Base-by-base conservation (phyloP, 768 basidiomycete genomes). In the Kwoniella pini region DNA sequence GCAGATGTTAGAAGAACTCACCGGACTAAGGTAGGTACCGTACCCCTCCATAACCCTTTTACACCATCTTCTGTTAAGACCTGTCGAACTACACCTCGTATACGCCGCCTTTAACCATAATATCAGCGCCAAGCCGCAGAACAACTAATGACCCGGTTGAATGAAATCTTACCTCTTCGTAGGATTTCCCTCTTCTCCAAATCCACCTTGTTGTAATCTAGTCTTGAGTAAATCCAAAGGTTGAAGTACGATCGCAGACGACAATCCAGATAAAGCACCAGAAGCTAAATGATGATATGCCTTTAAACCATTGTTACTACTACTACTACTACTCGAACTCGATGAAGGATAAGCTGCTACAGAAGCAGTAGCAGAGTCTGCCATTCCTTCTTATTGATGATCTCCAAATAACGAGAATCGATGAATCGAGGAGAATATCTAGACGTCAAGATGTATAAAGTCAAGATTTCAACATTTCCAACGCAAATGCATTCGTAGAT, bases 151-250 rank as follows among this genome's bases (percentile, higher is more conserved):
- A n/a, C n/a, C n/a, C n/a, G n/a, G n/a, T n/a, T n/a, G 15, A 36
- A 36, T 36, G n/a, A 26, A 1, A 27, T 12, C 39, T 42, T 40
- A 42, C 39, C 40, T 42, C 38, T 43, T 54, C 12, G 24, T 28
- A 2, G 24, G 22, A 15, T 24, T 36, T 17, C 33, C n/a, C 10
- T 38, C 40, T 24, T 40, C 38, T 17, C 40, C 39, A 12, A 19
- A 52, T 22, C 27, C 21, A 6, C 63, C 65, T 78, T 93, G 91
- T 75, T 94, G 92, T 67, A 93, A 73, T 46, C 92, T 84, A n/a
- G 93, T 95, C 80, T 96, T 96, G 67, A 96, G 79, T 22, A 95
- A 81, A 80, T 96, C 93, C 65, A 95, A 62, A 2, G 79, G 79
- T 54, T 79, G 79, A 0, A 79, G 67, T 11, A 62, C 65, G 22